Base-by-base conservation (phyloP, 225 moss, liverwort and hornwort species). In the Polytrichum commune region DNA sequence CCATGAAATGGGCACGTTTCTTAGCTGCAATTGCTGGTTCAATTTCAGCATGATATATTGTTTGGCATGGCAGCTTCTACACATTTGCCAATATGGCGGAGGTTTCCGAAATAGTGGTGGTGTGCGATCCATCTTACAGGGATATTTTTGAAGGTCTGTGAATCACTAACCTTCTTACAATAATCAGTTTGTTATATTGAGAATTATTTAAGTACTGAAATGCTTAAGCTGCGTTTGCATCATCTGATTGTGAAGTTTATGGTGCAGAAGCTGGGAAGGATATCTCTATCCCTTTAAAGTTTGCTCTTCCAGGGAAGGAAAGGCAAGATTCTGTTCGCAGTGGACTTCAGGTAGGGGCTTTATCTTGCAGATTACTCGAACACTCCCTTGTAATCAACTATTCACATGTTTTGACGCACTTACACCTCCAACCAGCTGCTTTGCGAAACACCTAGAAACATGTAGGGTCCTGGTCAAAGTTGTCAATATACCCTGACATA, bases 231-330 rank as follows among this genome's bases (percentile, higher is more conserved):
- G 58, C 58, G 20, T 58, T 6, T 58, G 58, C 58, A 58, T 58
- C n/a, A 20, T 22, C 58, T 58, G 38, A 38, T 38, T 38, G 38
- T 38, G 13, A 38, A 38, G 13, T 38, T 38, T 29, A 5, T 18
- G 19, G 53, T 82, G 77, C 72, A 89, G 85, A 85, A 74, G 91
- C 84, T 80, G 91, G 79, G 7, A 79, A 79, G 67, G 77, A 79
- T 63, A 63, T 78, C 32, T 74, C 54, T 30, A 64, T 87, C 60
- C 79, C 72, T 60, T 24, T 93, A 8, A 93, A 93, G 69, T 96
- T 96, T 67, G 96, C 93, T 22, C 72, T 90, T 10, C 93, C 93
- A 33, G 96, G 96, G 55, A 96, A 93, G 82, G 96, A 93, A 83
- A 87, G 96, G 69, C 96, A 96, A 84, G 87, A 96, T 72, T 93